Base-by-base conservation (phyloP, 352 stramenopile species). In the Phytophthora sansomeana region DNA sequence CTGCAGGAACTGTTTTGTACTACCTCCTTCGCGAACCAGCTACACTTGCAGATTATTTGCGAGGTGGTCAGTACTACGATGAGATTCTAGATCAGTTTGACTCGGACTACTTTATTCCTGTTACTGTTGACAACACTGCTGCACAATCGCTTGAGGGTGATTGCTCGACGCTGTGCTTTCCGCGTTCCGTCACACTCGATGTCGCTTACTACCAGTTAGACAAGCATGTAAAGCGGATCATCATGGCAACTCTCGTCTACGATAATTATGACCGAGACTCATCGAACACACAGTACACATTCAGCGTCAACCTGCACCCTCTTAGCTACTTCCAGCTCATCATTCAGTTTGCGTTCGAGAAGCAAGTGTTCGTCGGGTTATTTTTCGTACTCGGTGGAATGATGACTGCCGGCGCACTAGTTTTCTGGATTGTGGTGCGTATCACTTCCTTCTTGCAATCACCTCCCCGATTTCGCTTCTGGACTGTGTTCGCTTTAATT, bases 311-410 rank as follows among this genome's bases (percentile, higher is more conserved):
- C 46, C 89, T 98, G 56, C 89, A 97, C 41, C 80, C 97, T 29
- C 85, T 99, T n/a, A 86, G 90, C 69, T 99, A 98, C 78, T 91
- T 98, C 66, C 83, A 97, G 36, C 84, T 99, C 4, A 87, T 99
- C 35, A 97, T 99, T 26, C 91, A 98, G 67, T 99, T 99, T 74
- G 96, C 96, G 0, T 99, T 99, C 60, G 89, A 96, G 57, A 80
- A 81, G 17, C 78, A 91, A 47, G 91, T 99, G 8, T 99, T 98
- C 50, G 80, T 98, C 26, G 72, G 96, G 1, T 77, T 99, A 9
- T 99, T 99, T 64, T 80, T 93, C 49, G 84, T 97, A 8, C 87
- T 99, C 21, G 97, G 97, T 13, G 48, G 88, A 38, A 74, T 91
- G 43, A 96, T 97, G 58, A 82, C 97, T 0, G 63, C 79, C 4